Conservation (phyloP, 148 eudicot genomes). For the Talinum fruticosum region DNA sequence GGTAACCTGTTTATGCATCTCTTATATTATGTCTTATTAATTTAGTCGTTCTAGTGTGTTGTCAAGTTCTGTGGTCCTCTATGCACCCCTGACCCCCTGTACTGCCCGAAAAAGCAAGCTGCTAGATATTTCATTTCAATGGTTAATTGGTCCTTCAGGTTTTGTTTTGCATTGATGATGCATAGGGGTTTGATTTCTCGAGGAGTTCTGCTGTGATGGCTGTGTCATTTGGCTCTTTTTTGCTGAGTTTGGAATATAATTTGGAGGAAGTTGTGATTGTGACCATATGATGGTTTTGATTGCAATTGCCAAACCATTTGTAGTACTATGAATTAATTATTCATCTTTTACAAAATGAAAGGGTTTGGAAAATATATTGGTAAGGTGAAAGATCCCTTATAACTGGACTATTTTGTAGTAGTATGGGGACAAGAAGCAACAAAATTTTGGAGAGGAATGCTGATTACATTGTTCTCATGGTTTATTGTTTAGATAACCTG, state of each 20-base stretch:
- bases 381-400: background rate
- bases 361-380: background rate
- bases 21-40: background rate
- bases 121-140: background rate
- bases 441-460: too few species aligned
- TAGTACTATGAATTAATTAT: background rate
- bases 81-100: background rate
- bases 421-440: too few species aligned
- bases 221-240: too few species aligned
- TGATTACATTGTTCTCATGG: too few species aligned
- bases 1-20: slow-evolving; percentile 33
- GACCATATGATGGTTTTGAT: background rate
- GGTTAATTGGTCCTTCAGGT: too few species aligned
- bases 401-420: too few species aligned
- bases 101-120: background rate
- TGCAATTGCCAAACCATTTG: background rate
- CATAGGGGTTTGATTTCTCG: background rate
- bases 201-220: background rate
- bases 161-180: background rate
- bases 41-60: background rate
- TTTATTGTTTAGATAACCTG: too few species aligned
- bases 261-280: background rate
- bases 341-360: background rate
- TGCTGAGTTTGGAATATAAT: background rate
- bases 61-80: background rate